Evolutionary conservation across 345 rosid species (phyloP).

Genomic region (Camelina neglecta): DNA sequence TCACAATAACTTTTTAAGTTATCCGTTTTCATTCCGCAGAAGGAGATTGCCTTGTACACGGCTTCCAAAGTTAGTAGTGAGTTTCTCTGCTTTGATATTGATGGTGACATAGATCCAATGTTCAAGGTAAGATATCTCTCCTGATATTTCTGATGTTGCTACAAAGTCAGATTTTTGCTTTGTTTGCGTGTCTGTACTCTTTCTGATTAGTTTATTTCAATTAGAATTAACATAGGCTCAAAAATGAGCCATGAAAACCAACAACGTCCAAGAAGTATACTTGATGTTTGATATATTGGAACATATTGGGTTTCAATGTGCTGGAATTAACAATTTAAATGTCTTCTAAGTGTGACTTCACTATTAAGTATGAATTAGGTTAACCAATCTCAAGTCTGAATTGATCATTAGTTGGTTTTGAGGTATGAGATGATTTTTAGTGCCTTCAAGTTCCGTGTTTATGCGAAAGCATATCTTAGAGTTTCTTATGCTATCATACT

Average conservation of each 20-base stretch:
- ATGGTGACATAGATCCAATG: constrained; percentile 90
- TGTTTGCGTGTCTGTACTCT: not conserved
- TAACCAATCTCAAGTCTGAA: not conserved
- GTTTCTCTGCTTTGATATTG: constrained; percentile 89
- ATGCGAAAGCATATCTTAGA: not conserved
- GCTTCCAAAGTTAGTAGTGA: constrained; percentile 84
- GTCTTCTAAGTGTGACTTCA: constrained; percentile 7
- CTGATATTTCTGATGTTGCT: constrained; percentile 2
- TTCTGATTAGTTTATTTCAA: constrained; percentile 13
- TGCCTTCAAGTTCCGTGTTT: constrained; percentile 6
- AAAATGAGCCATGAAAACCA: not conserved
- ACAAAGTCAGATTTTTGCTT: not conserved
- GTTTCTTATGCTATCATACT: not conserved
- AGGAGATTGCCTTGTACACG: constrained; percentile 92
- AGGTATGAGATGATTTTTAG: not conserved
- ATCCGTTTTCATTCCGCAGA: constrained; percentile 59
- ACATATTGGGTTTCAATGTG: not conserved
- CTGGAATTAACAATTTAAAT: not conserved
- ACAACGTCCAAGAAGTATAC: constrained; percentile 1
- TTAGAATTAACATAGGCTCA: constrained; percentile 7
- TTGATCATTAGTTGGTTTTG: not conserved
- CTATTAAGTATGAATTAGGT: not conserved
- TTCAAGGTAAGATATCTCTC: constrained; percentile 72
- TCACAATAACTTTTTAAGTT: constrained; percentile 18
- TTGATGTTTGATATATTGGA: not conserved